Evolutionary conservation across 2,329 filamentous ascomycete species (phyloP), one percentile per base, ranked within the genome.

Genomic region (Ceratocystis diversiconidia): DNA sequence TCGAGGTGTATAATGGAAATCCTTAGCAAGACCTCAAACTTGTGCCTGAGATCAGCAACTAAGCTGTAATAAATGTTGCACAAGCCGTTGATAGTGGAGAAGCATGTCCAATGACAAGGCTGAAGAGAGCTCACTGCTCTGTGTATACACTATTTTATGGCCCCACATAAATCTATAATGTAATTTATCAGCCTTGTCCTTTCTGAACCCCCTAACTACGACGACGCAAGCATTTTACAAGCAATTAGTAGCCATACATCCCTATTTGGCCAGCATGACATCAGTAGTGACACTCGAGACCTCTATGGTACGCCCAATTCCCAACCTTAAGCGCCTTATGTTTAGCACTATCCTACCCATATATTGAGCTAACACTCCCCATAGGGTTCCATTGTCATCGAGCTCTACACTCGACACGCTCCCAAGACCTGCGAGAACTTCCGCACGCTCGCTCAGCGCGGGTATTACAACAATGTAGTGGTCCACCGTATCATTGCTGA

Each of bases 401-500:
- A 99, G 78, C 89, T 99, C 68, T 97, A 97, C 84, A 87, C 83
- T 62, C 75, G 82, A 30, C 92, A 97, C 78, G 92, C 92, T 19
- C 92, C 94, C 48, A 89, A 87, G 74, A 92, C 91, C 28, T 95
- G 90, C 82, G 83, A 82, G 68, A 96, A 97, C 81, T 97, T 97
- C 78, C 74, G 81, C 30, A 89, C 88, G 3, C 89, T 97, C 63
- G 85, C 86, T 22, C 79, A 82, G 68, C 83, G 91, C 70, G 89
- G 89, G 70, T 97, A 96, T 83, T 99, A 96, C 82, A 84, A 94
- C 78, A 79, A 77, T 73, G 84, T 89, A 67, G 78, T 92, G 72
- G 92, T 97, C 81, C 94, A 97, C 79, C 91, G 94, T 74, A 86
- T 97, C 71, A 97, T 99, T 73, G 86, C 90, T 63, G 85, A 90